These are phyloP conservation scores for Grosmannia clavigera DNA, from an alignment of 2,329 filamentous ascomycete genomes.

Conservation along the genomic window DNA sequence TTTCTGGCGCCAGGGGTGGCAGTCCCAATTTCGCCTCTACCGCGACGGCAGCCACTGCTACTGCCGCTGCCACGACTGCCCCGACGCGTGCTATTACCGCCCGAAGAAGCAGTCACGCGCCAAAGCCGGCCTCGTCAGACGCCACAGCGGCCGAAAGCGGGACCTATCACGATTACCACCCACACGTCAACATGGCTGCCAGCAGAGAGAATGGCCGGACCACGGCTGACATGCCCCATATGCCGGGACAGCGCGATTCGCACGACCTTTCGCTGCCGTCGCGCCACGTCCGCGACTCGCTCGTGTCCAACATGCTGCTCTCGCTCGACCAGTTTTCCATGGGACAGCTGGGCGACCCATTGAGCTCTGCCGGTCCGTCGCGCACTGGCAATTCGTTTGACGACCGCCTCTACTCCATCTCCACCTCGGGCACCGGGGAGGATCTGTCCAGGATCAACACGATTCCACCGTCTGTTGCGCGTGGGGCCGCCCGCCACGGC, in stretches of 20 bases:
- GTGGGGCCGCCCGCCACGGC: conserved; percentile 24
- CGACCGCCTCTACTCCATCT: conserved; percentile 22
- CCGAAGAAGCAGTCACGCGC: background rate
- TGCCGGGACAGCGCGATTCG: conserved; percentile 42
- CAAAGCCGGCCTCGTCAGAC: background rate
- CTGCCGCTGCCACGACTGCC: background rate
- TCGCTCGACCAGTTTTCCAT: conserved; percentile 77
- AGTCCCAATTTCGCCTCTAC: background rate
- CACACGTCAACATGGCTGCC: conserved; percentile 24
- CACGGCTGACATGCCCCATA: conserved; percentile 16
- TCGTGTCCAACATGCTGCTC: conserved; percentile 90
- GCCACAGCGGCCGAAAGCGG: conserved; percentile 19
- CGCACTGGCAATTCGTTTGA: conserved; percentile 17
- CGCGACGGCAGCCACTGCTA: background rate
- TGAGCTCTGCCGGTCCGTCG: conserved; percentile 15
- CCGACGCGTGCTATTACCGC: background rate
- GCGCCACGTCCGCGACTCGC: conserved; percentile 68
- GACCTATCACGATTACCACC: conserved; percentile 26
- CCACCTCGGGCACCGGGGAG: conserved; percentile 12
- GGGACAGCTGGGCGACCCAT: conserved; percentile 25
- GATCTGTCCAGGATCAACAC: conserved; percentile 10
- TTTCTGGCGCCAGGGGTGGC: conserved; percentile 2
- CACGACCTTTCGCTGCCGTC: conserved; percentile 78
- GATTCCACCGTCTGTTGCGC: conserved; percentile 1
- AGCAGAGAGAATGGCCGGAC: conserved; percentile 21